phyloP scores from a whole-genome alignment of 805 yeast genomes.

The Metschnikowia henanensis region DNA sequence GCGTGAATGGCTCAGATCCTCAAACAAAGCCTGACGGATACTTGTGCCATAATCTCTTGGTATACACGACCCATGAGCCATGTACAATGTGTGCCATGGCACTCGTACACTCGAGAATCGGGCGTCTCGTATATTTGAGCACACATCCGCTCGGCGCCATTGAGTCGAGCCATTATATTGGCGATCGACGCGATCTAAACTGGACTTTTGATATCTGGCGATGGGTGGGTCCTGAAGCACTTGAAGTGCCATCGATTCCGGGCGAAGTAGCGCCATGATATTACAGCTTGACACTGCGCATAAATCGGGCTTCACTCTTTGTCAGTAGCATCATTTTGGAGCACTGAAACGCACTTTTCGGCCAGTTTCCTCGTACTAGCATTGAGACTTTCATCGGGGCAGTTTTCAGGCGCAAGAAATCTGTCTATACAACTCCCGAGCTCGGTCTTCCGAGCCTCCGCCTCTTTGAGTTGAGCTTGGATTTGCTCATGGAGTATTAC shows the following conservation, averaged over 20 bases:
- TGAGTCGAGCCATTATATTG: conserved; percentile 72
- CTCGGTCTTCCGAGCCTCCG: not conserved
- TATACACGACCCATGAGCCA: conserved; percentile 93
- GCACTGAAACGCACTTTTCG: conserved; percentile 5
- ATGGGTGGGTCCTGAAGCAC: conserved; percentile 47
- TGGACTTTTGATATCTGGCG: conserved; percentile 87
- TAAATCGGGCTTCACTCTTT: not conserved
- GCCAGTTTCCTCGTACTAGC: not conserved
- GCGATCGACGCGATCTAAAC: conserved; percentile 71
- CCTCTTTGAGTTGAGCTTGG: conserved; percentile 3
- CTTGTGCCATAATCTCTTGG: conserved; percentile 72
- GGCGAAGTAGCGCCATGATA: conserved; percentile 6
- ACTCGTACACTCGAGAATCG: conserved; percentile 82
- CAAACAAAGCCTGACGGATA: conserved; percentile 47
- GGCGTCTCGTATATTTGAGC: conserved; percentile 60
- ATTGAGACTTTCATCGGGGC: not conserved
- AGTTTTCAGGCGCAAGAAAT: not conserved
- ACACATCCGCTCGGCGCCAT: conserved; percentile 47
- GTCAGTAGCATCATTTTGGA: not conserved
- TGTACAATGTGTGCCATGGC: conserved; percentile 98
- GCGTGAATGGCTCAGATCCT: too few species aligned
- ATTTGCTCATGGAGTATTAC: conserved; percentile 2
- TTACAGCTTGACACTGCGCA: not conserved
- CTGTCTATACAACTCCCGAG: not conserved
- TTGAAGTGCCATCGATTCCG: not conserved